Percentiles rank a stretch among this genome's conserved stretches.
Evolutionary conservation across 306 rosid genomes (phyloP).

Genomic region (Vigna unguiculata): DNA sequence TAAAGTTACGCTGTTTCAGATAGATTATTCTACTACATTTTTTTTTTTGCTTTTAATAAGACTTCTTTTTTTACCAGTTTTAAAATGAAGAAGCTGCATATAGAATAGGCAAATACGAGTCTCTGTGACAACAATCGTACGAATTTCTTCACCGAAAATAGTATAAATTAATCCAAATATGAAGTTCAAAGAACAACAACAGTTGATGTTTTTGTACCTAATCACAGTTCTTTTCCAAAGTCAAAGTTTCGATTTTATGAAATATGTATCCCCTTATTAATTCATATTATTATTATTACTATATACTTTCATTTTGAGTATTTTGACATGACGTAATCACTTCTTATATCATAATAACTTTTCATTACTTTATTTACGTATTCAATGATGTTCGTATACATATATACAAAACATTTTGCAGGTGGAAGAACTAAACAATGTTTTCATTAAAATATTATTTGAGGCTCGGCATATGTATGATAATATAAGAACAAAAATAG

Average conservation of each 20-base stretch:
- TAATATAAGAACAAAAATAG: not conserved
- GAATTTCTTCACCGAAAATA: not conserved
- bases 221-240: conserved; percentile 2
- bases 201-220: conserved; percentile 27
- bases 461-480: not conserved
- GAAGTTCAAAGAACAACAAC: conserved; percentile 3
- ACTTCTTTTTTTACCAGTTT: not conserved
- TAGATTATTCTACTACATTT: too few species aligned
- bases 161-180: not conserved
- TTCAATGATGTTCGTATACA: too few species aligned
- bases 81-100: not conserved
- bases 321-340: too few species aligned
- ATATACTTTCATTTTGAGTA: not conserved
- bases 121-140: not conserved
- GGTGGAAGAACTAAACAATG: too few species aligned
- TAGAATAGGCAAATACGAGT: not conserved
- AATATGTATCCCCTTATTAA: not conserved
- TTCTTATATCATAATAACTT: too few species aligned
- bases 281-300: too few species aligned
- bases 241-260: conserved; percentile 9
- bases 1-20: not conserved
- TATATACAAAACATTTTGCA: too few species aligned
- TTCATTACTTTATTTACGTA: too few species aligned
- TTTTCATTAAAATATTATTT: too few species aligned
- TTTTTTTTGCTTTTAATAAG: not conserved